Conservation (phyloP, 164 flowering plant species). For the Magnolia sinica region DNA sequence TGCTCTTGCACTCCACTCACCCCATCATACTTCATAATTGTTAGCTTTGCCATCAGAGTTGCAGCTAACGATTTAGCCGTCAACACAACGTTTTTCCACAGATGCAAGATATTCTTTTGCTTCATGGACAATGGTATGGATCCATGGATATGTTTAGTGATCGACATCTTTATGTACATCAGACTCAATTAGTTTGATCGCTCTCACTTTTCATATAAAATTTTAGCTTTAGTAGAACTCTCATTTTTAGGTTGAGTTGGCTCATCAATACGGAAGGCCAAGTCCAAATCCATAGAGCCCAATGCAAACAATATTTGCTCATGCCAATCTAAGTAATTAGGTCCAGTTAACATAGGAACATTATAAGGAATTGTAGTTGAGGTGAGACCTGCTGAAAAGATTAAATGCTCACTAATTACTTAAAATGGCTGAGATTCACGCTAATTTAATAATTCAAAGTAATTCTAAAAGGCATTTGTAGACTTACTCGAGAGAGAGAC, state of each 20-base stretch:
- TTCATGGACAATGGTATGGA: neutral
- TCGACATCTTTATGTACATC: neutral
- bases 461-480: neutral
- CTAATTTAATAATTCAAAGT: neutral
- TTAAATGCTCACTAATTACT: neutral
- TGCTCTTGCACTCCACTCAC: no score
- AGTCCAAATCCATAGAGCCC: neutral
- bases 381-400: neutral
- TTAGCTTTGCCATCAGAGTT: no score
- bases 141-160: neutral
- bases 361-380: neutral
- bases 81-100: no score
- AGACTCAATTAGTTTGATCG: neutral
- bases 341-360: neutral
- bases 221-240: neutral
- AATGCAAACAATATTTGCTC: neutral
- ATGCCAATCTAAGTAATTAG: neutral
- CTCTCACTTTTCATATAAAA: neutral
- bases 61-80: no score
- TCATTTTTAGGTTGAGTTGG: neutral
- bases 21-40: no score
- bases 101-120: neutral
- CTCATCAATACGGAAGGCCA: neutral
- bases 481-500: neutral
- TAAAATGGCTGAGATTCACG: neutral